Evolutionary conservation across 805 yeast genomes (phyloP), one percentile per base, ranked within the genome.

Genomic region (Novakomyces olei): DNA sequence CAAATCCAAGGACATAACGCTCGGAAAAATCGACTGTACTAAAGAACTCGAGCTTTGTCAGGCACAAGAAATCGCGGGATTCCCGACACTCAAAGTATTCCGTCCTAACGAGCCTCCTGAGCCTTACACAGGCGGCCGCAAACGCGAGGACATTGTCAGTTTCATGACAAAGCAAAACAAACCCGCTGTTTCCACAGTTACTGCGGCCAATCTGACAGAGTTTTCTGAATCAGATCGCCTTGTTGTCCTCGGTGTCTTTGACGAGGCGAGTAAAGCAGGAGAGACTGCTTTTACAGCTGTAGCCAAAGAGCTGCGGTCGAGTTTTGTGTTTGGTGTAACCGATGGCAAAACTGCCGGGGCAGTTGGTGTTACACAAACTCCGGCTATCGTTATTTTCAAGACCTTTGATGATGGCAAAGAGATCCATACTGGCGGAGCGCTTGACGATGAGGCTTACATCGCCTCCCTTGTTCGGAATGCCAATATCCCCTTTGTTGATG

Each of bases 21-120:
- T 79, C 47, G 91, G 80, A 30, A 92, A 79, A 59, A 59, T 79
- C 41, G 91, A 79, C 53, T 79, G 93, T 65, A 73, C 81, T 23
- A 77, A 65, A 44, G 72, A 79, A 43, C 65, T 65, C 46, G 73
- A 68, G 12, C 61, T 79, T 40, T 79, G 93, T 55, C 58, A 59
- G 44, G 58, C 63, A 27, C 70, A 63, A 39, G 77, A 68, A 19
- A 64, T 79, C 43, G 69, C 60, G 54, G 93, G 93, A 36, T 79
- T 75, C 57, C 93, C 93, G 51, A 70, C 85, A 23, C 54, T 79
- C 54, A 78, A 76, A 57, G 67, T 80, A 19, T 69, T 76, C 58
- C 41, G 44, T 10, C 69, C 73, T 51, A 55, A 57, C 26, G 46
- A 53, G 23, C 48, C 56, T 26, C 61, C 65, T 19, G 54, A 62